Base-by-base conservation (phyloP, 108 stramenopile genomes). In the Schizochytrium sp. region DNA sequence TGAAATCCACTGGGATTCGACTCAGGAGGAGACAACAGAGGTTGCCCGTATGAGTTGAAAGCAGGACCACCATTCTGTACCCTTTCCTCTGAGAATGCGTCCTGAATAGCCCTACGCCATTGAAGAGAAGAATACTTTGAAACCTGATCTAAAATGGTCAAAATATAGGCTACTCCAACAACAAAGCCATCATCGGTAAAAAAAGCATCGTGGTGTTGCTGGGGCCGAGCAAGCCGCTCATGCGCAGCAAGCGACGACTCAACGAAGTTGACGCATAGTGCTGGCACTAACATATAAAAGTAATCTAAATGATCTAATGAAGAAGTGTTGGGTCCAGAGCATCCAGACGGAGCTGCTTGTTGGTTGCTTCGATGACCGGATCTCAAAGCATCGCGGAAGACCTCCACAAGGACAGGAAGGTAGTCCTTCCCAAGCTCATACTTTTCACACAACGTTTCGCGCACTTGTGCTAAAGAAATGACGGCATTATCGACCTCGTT, bases 181-280 rank as follows among this genome's bases (percentile, higher is more conserved):
- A 95, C 93, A 72, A 95, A 96, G 38, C 95, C 95, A 91, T 96
- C 95, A 88, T 96, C 95, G 10, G 92, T 93, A 72, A 92, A 96
- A 73, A 94, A 96, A 28, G 93, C 94, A 89, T 93, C 95, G 28
- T 88, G 56, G 40, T 89, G 90, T 50, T 92, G 87, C 72, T 93
- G 91, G 58, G 92, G 89, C 76, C 94, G 94, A 76, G 92, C 92
- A 93, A 95, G 93, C 91, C 90, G 92, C 69, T 95, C 95, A 89
- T 93, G 94, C 17, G 94, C 94, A 53, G 89, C 89, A 38, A 91
- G 46, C 55, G 73, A 90, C 4, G 93, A 89, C 55, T 94, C 93
- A 55, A 95, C 90, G 91, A 89, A 95, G 76, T 72, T 61, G 10
- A 96, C 88, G 44, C 92, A 93, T 17, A 96, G 90, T 3, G 94